Percentiles rank a stretch among this genome's conserved stretches.
Evolutionary conservation across 306 rosid species (phyloP).

Genomic region (Sesbania bispinosa): DNA sequence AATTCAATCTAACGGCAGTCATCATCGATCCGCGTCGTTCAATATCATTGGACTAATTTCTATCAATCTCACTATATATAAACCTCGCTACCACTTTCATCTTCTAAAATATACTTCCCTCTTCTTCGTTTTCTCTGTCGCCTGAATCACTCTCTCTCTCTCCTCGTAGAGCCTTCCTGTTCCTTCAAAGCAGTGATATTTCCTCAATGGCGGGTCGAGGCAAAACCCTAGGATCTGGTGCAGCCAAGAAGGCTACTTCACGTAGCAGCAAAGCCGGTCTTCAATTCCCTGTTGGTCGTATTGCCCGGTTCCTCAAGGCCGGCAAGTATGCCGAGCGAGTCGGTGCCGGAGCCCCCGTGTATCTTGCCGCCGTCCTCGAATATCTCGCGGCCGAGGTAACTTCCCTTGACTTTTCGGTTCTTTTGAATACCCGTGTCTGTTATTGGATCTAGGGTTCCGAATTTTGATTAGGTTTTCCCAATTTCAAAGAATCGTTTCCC

Average conservation of each 20-base stretch:
- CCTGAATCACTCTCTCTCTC: neutral
- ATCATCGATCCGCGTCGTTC: conserved; percentile 36
- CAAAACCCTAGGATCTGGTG: conserved; percentile 70
- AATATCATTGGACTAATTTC: conserved; percentile 34
- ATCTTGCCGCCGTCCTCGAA: too few relatives aligned
- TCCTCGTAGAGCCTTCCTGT: neutral
- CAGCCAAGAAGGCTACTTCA: conserved; percentile 77
- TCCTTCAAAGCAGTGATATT: neutral
- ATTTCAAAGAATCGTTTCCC: too few relatives aligned
- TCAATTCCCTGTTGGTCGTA: conserved; percentile 92
- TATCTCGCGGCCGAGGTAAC: conserved; percentile 83
- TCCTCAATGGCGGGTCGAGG: conserved; percentile 11
- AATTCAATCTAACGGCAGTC: conserved; percentile 32
- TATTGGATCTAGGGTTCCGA: conserved; percentile 40
- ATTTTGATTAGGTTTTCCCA: neutral
- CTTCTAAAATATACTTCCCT: too few relatives aligned
- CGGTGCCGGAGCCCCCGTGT: too few relatives aligned
- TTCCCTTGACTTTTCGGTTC: neutral
- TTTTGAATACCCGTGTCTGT: too few relatives aligned
- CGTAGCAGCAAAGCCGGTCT: conserved; percentile 89
- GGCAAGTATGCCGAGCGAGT: too few relatives aligned
- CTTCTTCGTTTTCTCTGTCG: too few relatives aligned
- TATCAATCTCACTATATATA: conserved; percentile 46
- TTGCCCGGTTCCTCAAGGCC: too few relatives aligned
- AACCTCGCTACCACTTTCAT: neutral